These are phyloP conservation scores for Colletotrichum trifolii DNA, from an alignment of 2,329 filamentous ascomycete species.

Conservation along the genomic window DNA sequence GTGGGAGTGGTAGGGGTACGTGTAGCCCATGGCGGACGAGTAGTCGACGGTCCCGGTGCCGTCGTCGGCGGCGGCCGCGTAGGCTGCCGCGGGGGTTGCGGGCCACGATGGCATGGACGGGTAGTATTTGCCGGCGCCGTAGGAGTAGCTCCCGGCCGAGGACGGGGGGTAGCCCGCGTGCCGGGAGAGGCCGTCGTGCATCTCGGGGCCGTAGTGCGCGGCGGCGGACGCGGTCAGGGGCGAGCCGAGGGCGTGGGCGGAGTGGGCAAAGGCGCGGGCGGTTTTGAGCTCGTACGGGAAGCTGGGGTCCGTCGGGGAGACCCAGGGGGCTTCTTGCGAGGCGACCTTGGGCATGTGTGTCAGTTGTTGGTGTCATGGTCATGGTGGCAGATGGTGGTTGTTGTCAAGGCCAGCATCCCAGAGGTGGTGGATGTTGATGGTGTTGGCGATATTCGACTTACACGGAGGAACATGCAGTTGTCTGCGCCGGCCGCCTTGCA, in stretches of 20 bases:
- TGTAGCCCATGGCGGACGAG: constrained; percentile 45
- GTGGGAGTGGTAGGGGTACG: constrained; percentile 49
- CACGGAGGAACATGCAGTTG: constrained; percentile 83
- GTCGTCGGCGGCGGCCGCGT: constrained; percentile 45
- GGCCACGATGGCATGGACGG: constrained; percentile 42
- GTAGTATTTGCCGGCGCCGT: constrained; percentile 48
- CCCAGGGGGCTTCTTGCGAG: constrained; percentile 50
- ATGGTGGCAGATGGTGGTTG: not conserved
- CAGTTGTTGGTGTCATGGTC: not conserved
- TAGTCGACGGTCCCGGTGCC: constrained; percentile 47
- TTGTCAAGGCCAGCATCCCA: not conserved
- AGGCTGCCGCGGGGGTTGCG: constrained; percentile 6
- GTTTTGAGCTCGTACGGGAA: constrained; percentile 52
- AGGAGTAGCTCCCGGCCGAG: constrained; percentile 44
- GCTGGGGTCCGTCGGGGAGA: constrained; percentile 42
- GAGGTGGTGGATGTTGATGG: not conserved
- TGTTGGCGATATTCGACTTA: constrained; percentile 53
- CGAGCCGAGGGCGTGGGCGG: constrained; percentile 42
- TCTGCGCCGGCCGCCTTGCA: constrained; percentile 80
- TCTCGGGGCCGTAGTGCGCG: constrained; percentile 48
- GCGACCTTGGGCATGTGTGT: constrained; percentile 45
- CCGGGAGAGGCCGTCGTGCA: constrained; percentile 43
- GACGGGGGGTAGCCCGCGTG: constrained; percentile 42
- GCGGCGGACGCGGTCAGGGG: constrained; percentile 42
- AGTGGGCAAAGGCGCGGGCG: constrained; percentile 44